These are phyloP conservation scores for Rhododendron williamsianum DNA, from an alignment of 148 eudicot genomes.

Conservation along the genomic window DNA sequence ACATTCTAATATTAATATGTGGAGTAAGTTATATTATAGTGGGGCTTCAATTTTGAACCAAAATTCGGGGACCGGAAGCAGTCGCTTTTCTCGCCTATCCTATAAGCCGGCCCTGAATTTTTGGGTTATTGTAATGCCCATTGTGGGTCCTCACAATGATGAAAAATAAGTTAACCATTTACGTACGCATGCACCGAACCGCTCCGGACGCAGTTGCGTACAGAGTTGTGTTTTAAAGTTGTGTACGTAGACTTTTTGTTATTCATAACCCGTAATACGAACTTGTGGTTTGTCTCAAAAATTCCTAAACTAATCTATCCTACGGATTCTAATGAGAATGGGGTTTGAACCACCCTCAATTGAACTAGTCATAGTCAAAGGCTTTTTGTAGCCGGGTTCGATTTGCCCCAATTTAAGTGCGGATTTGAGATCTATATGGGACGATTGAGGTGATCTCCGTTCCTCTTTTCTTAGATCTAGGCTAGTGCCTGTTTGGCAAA, in stretches of 20 bases:
- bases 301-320: neutral
- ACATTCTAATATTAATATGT: too few relatives aligned
- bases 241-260: neutral
- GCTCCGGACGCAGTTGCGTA: rapidly evolving
- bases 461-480: too few relatives aligned
- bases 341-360: neutral
- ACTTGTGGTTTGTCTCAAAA: neutral
- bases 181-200: too few relatives aligned
- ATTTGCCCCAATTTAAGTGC: neutral
- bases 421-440: neutral
- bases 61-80: too few relatives aligned
- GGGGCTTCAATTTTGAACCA: too few relatives aligned
- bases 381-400: neutral
- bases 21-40: too few relatives aligned
- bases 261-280: neutral
- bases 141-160: neutral
- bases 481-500: too few relatives aligned
- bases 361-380: neutral
- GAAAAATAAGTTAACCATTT: too few relatives aligned
- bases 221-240: neutral
- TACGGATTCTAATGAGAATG: neutral
- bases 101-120: neutral
- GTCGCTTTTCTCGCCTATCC: too few relatives aligned
- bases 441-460: too few relatives aligned
- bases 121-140: neutral